Percentiles rank a stretch among this genome's conserved stretches.
phyloP scores from a whole-genome alignment of 2,329 filamentous ascomycete genomes.

The Ophiostoma perfectum region DNA sequence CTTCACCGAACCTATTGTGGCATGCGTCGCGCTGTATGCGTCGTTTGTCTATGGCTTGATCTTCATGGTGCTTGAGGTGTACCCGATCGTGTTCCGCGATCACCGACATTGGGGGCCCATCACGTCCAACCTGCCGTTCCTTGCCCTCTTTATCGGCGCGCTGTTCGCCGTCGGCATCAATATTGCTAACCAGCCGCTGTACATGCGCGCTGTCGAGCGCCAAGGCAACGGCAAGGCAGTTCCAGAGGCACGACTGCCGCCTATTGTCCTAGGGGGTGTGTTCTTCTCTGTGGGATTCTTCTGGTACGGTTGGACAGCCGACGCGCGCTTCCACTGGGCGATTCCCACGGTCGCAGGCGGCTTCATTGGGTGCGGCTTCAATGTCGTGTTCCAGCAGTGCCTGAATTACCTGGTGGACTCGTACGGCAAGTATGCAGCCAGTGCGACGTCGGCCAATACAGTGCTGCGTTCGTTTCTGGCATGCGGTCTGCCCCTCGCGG shows the following conservation, averaged over 20 bases:
- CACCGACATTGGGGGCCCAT: conserved; percentile 53
- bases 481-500: conserved; percentile 55
- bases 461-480: conserved; percentile 53
- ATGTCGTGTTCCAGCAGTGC: conserved; percentile 44
- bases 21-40: conserved; percentile 39
- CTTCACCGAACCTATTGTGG: conserved; percentile 57
- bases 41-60: conserved; percentile 53
- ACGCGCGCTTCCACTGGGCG: conserved; percentile 23
- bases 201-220: conserved; percentile 42
- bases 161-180: conserved; percentile 50
- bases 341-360: conserved; percentile 25
- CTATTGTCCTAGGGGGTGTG: conserved; percentile 41
- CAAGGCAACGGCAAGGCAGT: conserved; percentile 31
- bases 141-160: conserved; percentile 44
- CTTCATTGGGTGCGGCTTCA: conserved; percentile 44
- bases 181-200: conserved; percentile 40
- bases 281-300: conserved; percentile 41
- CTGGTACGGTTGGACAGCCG: conserved; percentile 28
- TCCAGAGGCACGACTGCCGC: conserved; percentile 39
- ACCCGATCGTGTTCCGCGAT: conserved; percentile 46
- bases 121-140: conserved; percentile 54
- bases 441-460: conserved; percentile 59
- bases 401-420: conserved; percentile 50
- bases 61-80: conserved; percentile 53
- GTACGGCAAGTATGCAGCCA: conserved; percentile 54